Evolutionary conservation across 208 protist species (phyloP), one percentile per base, ranked within the genome.

Genomic region (Phytomonas sp.): DNA sequence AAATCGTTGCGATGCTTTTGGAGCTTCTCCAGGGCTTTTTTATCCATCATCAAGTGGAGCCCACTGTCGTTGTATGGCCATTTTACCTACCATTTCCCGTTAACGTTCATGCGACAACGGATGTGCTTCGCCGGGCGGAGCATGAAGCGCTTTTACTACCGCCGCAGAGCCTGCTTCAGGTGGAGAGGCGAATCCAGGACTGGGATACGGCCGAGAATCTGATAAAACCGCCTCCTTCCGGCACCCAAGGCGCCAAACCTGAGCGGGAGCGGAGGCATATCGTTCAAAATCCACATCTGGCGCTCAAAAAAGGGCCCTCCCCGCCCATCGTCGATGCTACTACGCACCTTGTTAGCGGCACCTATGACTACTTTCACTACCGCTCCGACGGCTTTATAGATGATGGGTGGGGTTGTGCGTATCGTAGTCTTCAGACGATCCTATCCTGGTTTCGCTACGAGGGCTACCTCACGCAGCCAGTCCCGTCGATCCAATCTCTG

Each of bases 331-430:
- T 17, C 1, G 83, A 85, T 0, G 84, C 79, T 6, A 75, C 81
- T 32, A 80, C 71, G 30, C 74, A 72, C 30, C 4, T 93, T 40
- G 83, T 89, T 4, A 85, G 82, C 31, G 94, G 95, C 0, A 61
- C 68, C 3, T 98, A 98, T 70, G 92, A 97, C 36, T 98, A 98
- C 67, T 98, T 98, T 73, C 97, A 98, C 79, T 98, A 98, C 83
- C 82, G 84, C 29, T 89, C 97, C 29, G 96, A 98, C 79, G 82
- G 85, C 15, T 95, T 96, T 53, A 82, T 91, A 64, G 97, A 98
- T 67, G 82, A 97, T 68, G 96, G 96, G 1, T 98, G 97, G 96
- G 97, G 97, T 66, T 98, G 97, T 76, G 96, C 97, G 2, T 98
- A 98, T 71, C 79, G 97, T 46, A 97, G 89, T 62, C 62, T 96